Base-by-base conservation (phyloP, 2,329 filamentous ascomycete genomes). In the Cladophialophora bantiana region DNA sequence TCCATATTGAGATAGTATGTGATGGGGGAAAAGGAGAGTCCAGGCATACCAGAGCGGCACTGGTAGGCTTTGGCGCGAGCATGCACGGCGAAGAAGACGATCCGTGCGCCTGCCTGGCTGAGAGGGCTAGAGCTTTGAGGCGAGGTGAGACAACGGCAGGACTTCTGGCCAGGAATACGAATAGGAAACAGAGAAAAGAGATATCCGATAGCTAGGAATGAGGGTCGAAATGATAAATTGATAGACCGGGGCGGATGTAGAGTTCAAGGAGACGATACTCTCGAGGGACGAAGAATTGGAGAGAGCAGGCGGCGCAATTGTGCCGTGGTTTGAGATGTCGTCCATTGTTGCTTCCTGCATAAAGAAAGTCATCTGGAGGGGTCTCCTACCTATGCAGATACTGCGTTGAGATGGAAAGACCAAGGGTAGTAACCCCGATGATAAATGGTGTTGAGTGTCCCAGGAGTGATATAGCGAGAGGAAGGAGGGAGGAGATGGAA, bases 21-120 rank as follows among this genome's bases (percentile, higher is more conserved):
- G 58, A 63, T 36, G 40, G 26, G 36, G 52, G 62, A 48, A 35
- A 35, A 63, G 42, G 10, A 48, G 42, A 9, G 31, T 13, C 32
- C 40, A 34, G 10, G 63, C 68, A 65, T 70, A 70, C 68, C 68
- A 70, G 63, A 66, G 61, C 50, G 31, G 68, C 55, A 60, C 57
- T 48, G 12, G 60, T 36, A 18, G 58, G 55, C 48, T 64, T 57
- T 57, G 61, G 38, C 56, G 34, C 53, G 26, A 54, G 68, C 68
- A 70, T 68, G 68, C 68, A 68, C 65, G 68, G 68, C 64, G 36
- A 66, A 53, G 26, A 15, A 15, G 32, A 48, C 59, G 68, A 55
- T 70, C 68, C 45, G 64, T 64, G 68, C 54, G 66, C 45, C 59
- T 52, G 32, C 58, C 42, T 55, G 35, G 57, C 34, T 32, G 20